phyloP scores from a whole-genome alignment of 345 rosid species.

The Isatis tinctoria region DNA sequence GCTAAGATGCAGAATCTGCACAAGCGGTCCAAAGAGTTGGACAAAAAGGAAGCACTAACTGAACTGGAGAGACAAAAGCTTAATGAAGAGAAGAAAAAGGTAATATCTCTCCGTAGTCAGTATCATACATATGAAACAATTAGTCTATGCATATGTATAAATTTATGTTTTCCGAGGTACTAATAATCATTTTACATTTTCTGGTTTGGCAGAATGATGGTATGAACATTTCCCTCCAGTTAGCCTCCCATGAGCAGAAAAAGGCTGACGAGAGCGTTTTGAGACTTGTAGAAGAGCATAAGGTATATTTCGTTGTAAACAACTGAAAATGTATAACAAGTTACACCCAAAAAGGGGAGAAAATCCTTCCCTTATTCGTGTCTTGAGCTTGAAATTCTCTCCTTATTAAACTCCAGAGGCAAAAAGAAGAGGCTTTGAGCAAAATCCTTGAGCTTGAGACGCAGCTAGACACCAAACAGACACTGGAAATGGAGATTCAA shows the following conservation, averaged over 20 bases:
- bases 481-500: conserved; percentile 83
- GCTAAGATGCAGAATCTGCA: conserved; percentile 49
- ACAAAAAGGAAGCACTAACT: conserved; percentile 72
- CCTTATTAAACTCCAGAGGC: conserved; percentile 50
- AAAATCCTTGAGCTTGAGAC: conserved; percentile 68
- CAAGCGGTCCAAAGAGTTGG: conserved; percentile 58
- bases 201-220: conserved; percentile 50
- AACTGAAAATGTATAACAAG: not conserved
- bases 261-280: conserved; percentile 77
- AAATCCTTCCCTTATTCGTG: not conserved
- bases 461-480: conserved; percentile 75
- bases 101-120: conserved; percentile 8
- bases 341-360: not conserved
- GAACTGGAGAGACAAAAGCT: conserved; percentile 82
- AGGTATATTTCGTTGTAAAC: conserved; percentile 39
- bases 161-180: not conserved
- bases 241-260: conserved; percentile 77
- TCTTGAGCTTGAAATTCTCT: conserved; percentile 1
- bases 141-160: not conserved
- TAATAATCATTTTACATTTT: conserved; percentile 4
- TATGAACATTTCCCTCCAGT: conserved; percentile 59
- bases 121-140: not conserved
- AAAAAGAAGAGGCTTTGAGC: conserved; percentile 62
- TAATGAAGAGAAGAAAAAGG: conserved; percentile 84
- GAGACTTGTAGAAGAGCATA: conserved; percentile 78